Base-by-base conservation (phyloP, 805 yeast species). In the Candida hungchunana region DNA sequence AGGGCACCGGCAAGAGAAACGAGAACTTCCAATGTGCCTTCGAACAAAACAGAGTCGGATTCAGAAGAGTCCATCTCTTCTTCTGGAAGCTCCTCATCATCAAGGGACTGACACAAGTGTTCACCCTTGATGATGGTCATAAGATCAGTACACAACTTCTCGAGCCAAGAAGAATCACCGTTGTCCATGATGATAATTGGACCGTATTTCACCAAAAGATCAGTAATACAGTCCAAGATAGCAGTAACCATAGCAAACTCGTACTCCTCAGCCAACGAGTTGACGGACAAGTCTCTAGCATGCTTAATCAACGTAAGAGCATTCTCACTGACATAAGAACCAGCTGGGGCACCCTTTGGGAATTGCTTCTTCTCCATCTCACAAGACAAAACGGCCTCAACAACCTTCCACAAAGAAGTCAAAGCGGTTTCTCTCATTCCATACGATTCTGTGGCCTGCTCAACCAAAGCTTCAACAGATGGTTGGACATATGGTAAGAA, bases 341-440 rank as follows among this genome's bases (percentile, higher is more conserved):
- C 72, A 32, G 73, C 61, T 45, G 81, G 82, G 29, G 75, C 74
- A 48, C 85, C 85, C 56, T 69, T 71, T 55, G 85, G 85, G 42
- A 69, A 74, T 39, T 68, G 60, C 41, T 66, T 69, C 47, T 75
- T 76, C 39, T 65, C 68, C 34, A 63, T 38, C 30, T 70, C 64
- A 34, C 77, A 71, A 36, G 65, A 63, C 55, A 73, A 73, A 70
- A 83, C 78, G 25, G 95, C 79, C 51, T 73, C 73, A 39, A 79
- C 80, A 50, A 89, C 76, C 54, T 77, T 83, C 95, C 96, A 90
- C 56, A 90, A 66, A 28, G 90, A 74, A 32, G 73, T 66, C 58
- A 90, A 64, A 32, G 96, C 89, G 40, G 93, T 79, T 63, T 84
- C 93, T 59, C 96, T 78, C 68, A 89, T 77, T 55, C 95, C 96